phyloP scores from a whole-genome alignment of 2,329 filamentous ascomycete species.

The Aspergillus ochraceoroseus region DNA sequence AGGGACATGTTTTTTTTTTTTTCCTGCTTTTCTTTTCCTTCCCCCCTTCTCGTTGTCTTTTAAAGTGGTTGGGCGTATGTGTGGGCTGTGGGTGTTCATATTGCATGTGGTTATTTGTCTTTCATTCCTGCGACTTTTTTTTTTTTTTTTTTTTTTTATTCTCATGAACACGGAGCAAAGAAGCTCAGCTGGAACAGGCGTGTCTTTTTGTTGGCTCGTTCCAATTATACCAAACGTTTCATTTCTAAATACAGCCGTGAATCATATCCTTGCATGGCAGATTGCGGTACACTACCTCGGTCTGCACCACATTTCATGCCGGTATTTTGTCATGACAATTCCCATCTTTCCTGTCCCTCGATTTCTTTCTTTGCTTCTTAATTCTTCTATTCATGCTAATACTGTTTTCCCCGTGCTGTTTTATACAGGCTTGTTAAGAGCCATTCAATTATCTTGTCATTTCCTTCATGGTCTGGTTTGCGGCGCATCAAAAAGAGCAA shows the following conservation, averaged over 20 bases:
- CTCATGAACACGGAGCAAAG: constrained; percentile 26
- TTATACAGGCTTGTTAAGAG: constrained; percentile 14
- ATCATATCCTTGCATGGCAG: constrained; percentile 31
- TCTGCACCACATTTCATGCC: constrained; percentile 22
- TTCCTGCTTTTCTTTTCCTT: constrained; percentile 27
- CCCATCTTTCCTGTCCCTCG: constrained; percentile 20
- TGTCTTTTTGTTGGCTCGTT: constrained; percentile 21
- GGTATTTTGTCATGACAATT: constrained; percentile 19
- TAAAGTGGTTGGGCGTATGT: constrained; percentile 29
- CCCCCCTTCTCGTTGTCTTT: constrained; percentile 21
- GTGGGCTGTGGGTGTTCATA: constrained; percentile 17
- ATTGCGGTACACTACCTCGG: constrained; percentile 33
- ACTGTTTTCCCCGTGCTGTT: constrained; percentile 13
- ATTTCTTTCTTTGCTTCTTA: constrained; percentile 19
- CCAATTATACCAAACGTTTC: constrained; percentile 23
- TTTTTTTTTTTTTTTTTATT: constrained; percentile 28
- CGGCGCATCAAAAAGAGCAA: constrained; percentile 37
- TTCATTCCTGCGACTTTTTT: constrained; percentile 23
- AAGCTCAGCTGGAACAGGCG: constrained; percentile 23
- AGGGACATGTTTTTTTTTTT: constrained; percentile 25
- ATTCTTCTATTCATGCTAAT: constrained; percentile 19
- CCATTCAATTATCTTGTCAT: constrained; percentile 16
- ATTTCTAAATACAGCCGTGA: constrained; percentile 22
- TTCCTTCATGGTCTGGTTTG: constrained; percentile 26
- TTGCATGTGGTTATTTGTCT: constrained; percentile 21